Percentiles rank a stretch among this genome's conserved stretches.
These are phyloP conservation scores for Aspergillus sp. DNA, from an alignment of 2,329 filamentous ascomycete genomes.

Conservation along the genomic window DNA sequence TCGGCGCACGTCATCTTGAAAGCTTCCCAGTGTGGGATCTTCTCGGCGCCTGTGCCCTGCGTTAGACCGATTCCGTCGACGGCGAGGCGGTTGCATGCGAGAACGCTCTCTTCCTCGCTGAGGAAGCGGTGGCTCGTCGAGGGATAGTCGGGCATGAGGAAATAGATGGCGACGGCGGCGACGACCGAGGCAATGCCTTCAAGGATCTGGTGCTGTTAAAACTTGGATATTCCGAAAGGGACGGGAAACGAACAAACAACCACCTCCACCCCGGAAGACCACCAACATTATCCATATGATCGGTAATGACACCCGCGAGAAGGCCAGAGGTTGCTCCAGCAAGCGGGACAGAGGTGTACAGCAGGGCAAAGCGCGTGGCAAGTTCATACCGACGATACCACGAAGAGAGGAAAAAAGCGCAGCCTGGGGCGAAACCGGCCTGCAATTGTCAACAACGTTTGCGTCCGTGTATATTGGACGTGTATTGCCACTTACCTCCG, in stretches of 20 bases:
- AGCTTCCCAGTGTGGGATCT: constrained; percentile 28
- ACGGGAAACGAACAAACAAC: constrained; percentile 1
- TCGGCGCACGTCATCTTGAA: constrained; percentile 31
- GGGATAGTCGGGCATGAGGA: constrained; percentile 29
- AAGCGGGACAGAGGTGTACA: constrained; percentile 8
- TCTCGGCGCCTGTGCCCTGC: constrained; percentile 20
- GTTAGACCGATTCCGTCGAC: constrained; percentile 28
- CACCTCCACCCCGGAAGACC: constrained; percentile 7
- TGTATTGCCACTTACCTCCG: neutral
- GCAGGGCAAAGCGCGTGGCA: constrained; percentile 5
- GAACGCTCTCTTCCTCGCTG: constrained; percentile 23
- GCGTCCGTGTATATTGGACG: neutral
- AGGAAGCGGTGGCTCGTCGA: constrained; percentile 19
- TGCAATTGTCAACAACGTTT: neutral
- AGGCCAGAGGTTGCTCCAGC: constrained; percentile 5
- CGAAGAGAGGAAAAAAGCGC: constrained; percentile 7
- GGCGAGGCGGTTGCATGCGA: constrained; percentile 30
- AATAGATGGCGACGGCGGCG: constrained; percentile 28
- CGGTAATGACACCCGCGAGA: constrained; percentile 6
- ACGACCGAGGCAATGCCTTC: constrained; percentile 19
- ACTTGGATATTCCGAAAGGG: neutral
- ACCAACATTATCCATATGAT: constrained; percentile 4
- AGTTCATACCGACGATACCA: constrained; percentile 12
- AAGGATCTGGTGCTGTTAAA: constrained; percentile 8
- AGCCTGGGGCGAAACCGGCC: constrained; percentile 1